Percentiles rank a stretch among this genome's conserved stretches.
Conservation (phyloP, 495 filamentous ascomycete species). For the Trichocladium antarcticum region DNA sequence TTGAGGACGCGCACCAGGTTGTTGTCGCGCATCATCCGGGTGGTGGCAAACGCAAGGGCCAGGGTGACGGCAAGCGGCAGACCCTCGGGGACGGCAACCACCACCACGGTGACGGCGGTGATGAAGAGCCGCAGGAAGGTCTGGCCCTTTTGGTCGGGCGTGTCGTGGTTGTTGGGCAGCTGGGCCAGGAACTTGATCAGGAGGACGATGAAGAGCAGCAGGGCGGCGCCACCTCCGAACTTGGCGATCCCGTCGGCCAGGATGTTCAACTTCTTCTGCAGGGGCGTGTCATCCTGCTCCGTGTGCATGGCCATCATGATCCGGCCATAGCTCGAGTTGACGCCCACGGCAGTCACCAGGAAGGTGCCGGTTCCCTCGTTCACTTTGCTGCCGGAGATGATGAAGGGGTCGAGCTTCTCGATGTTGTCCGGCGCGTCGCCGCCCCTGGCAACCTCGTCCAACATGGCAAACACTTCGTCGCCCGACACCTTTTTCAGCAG, state of each 20-base stretch:
- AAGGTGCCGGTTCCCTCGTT: slow-evolving; percentile 86
- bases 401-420: slow-evolving; percentile 82
- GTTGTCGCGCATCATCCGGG: slow-evolving; percentile 88
- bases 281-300: slow-evolving; percentile 77
- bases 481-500: slow-evolving; percentile 58
- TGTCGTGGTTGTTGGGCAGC: slow-evolving; percentile 40
- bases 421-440: slow-evolving; percentile 42
- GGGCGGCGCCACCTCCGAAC: slow-evolving; percentile 70
- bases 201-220: slow-evolving; percentile 75
- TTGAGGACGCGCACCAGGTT: slow-evolving; percentile 82
- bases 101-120: slow-evolving; percentile 88
- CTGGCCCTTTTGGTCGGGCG: slow-evolving; percentile 69
- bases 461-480: slow-evolving; percentile 66
- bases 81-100: slow-evolving; percentile 96
- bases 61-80: slow-evolving; percentile 87
- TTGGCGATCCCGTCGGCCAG: slow-evolving; percentile 89
- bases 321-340: slow-evolving; percentile 79
- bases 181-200: slow-evolving; percentile 79
- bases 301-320: slow-evolving; percentile 90
- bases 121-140: slow-evolving; percentile 86
- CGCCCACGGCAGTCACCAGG: slow-evolving; percentile 72
- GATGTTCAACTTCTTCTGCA: slow-evolving; percentile 82
- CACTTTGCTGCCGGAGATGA: slow-evolving; percentile 84
- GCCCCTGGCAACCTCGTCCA: slow-evolving; percentile 45
- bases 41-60: slow-evolving; percentile 92